Conservation (phyloP, 2,329 filamentous ascomycete genomes). For the Amauroascus verrucosus region DNA sequence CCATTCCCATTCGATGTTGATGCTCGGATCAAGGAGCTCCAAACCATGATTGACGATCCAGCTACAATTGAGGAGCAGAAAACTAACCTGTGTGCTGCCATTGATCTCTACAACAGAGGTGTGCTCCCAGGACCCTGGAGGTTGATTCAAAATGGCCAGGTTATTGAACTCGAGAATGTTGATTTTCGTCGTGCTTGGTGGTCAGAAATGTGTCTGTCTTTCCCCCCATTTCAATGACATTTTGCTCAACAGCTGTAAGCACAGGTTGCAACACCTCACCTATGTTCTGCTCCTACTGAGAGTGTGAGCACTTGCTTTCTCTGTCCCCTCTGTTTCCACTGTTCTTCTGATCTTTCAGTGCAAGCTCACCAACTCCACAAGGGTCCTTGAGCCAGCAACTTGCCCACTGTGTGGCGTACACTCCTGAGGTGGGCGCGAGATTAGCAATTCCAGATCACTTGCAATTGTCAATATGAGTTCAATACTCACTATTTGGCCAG, state of each 20-base stretch:
- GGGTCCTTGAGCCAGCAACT: neutral
- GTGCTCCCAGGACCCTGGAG: slow-evolving; percentile 9
- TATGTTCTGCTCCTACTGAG: no score
- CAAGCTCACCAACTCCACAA: neutral
- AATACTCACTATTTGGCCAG: neutral
- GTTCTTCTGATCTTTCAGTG: no score
- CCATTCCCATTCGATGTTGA: slow-evolving; percentile 10
- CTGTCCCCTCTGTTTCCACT: no score
- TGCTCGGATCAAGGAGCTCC: slow-evolving; percentile 8
- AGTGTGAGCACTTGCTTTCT: no score
- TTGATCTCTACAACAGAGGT: slow-evolving; percentile 10
- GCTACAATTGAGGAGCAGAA: slow-evolving; percentile 10
- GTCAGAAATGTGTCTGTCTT: slow-evolving; percentile 8
- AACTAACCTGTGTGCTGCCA: slow-evolving; percentile 10
- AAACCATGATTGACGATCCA: slow-evolving; percentile 12
- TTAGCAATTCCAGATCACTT: neutral
- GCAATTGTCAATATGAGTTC: no score
- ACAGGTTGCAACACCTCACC: no score
- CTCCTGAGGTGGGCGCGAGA: neutral
- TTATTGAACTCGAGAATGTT: slow-evolving; percentile 3
- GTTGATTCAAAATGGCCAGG: slow-evolving; percentile 4
- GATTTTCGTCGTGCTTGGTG: slow-evolving; percentile 10
- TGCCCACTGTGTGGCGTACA: neutral
- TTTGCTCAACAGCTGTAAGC: no score
- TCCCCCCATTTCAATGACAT: neutral